A percentile compares a stretch with the other conserved stretches of the same genome.
phyloP scores from a whole-genome alignment of 164 flowering plant species.

The Stephania cephalantha region DNA sequence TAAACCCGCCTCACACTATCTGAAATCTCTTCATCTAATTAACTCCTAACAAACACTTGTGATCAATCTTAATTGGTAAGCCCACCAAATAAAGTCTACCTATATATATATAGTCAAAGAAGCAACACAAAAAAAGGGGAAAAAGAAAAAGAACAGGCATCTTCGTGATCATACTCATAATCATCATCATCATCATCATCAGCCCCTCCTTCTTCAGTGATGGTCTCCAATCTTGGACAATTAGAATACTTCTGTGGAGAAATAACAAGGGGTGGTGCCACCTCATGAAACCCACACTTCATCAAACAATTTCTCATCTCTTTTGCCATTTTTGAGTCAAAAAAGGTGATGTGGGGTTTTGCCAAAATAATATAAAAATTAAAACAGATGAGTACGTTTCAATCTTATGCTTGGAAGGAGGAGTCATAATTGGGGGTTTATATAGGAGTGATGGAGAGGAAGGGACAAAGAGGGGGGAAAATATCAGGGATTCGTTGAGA shows the following conservation, averaged over 20 bases:
- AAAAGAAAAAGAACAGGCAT: background rate
- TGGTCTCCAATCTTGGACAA: slow-evolving; percentile 30
- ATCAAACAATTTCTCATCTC: slow-evolving; percentile 9
- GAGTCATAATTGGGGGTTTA: background rate
- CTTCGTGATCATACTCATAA: background rate
- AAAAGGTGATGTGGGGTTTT: background rate
- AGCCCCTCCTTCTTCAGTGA: slow-evolving; percentile 21
- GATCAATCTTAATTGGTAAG: no score
- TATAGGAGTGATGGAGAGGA: background rate
- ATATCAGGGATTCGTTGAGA: background rate
- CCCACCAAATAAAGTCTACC: background rate
- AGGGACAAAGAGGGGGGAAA: background rate
- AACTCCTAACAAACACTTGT: no score
- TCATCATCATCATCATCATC: slow-evolving; percentile 18
- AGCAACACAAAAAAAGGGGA: background rate
- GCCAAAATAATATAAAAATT: no score
- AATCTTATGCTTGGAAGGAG: background rate
- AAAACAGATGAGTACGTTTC: no score
- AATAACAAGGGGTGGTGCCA: slow-evolving; percentile 21
- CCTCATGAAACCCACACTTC: slow-evolving; percentile 15
- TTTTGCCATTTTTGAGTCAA: slow-evolving; percentile 7
- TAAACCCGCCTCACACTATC: no score
- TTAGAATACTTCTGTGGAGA: slow-evolving; percentile 14
- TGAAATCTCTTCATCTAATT: no score
- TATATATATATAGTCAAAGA: background rate